Percentiles rank a stretch among this genome's conserved stretches.
Evolutionary conservation across 495 filamentous ascomycete genomes (phyloP).

Genomic region (Penicillium cosmopolitanum): DNA sequence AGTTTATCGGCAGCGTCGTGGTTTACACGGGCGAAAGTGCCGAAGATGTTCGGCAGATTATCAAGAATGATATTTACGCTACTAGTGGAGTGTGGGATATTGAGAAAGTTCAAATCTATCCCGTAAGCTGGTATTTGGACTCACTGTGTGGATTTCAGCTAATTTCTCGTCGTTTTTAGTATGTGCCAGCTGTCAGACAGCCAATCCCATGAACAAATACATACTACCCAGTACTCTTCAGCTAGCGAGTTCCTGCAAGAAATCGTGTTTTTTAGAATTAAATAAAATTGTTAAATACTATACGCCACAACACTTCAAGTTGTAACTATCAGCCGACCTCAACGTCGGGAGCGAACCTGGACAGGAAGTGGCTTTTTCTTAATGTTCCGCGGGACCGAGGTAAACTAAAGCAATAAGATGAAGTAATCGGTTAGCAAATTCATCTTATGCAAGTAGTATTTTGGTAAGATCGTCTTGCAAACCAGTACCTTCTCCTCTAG

Average conservation of each 20-base stretch:
- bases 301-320: too few species aligned
- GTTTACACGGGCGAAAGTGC: slow-evolving; percentile 60
- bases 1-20: slow-evolving; percentile 68
- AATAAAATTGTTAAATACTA: too few species aligned
- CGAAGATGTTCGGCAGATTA: slow-evolving; percentile 65
- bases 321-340: too few species aligned
- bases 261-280: background rate
- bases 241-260: background rate
- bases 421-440: background rate
- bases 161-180: background rate
- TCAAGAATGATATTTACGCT: slow-evolving; percentile 72
- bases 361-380: too few species aligned
- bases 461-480: background rate
- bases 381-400: too few species aligned
- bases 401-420: too few species aligned
- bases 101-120: slow-evolving; percentile 60
- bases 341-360: too few species aligned
- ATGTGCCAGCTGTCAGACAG: slow-evolving; percentile 8
- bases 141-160: background rate
- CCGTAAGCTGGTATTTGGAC: slow-evolving; percentile 28
- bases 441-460: background rate
- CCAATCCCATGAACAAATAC: slow-evolving; percentile 1
- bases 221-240: background rate
- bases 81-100: slow-evolving; percentile 77
- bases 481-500: background rate